Percentiles rank a stretch among this genome's conserved stretches.
Evolutionary conservation across 495 filamentous ascomycete genomes (phyloP).

Genomic region (Usnea hakonensis): DNA sequence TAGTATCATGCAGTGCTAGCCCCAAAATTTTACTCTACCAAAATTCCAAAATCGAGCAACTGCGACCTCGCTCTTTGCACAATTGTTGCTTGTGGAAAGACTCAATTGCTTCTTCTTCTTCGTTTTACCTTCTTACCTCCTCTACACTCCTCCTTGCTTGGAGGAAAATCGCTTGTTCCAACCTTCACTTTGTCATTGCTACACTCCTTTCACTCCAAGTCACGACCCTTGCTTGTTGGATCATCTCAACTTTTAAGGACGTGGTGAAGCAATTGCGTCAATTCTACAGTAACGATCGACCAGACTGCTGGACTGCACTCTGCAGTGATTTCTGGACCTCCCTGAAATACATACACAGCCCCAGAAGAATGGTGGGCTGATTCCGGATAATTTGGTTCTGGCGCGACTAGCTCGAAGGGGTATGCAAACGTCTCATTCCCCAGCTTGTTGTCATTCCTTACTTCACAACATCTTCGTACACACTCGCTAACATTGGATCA

Average conservation of each 20-base stretch:
- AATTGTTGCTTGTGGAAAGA: background rate
- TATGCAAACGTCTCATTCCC: conserved; percentile 15
- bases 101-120: too few species aligned
- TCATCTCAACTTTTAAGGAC: background rate
- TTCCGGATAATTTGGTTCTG: background rate
- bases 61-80: background rate
- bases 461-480: conserved; percentile 7
- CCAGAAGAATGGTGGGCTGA: conserved; percentile 5
- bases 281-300: background rate
- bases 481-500: conserved; percentile 1
- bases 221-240: background rate
- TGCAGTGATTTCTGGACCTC: background rate
- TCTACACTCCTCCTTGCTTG: conserved; percentile 2
- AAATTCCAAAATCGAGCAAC: background rate
- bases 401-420: background rate
- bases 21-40: background rate
- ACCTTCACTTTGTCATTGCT: too few species aligned
- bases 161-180: background rate
- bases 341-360: background rate
- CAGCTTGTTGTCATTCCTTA: conserved; percentile 13
- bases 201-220: background rate
- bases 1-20: background rate
- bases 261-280: background rate
- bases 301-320: background rate
- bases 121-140: background rate